Conservation (phyloP, 306 rosid species). For the Quercus parvula region DNA sequence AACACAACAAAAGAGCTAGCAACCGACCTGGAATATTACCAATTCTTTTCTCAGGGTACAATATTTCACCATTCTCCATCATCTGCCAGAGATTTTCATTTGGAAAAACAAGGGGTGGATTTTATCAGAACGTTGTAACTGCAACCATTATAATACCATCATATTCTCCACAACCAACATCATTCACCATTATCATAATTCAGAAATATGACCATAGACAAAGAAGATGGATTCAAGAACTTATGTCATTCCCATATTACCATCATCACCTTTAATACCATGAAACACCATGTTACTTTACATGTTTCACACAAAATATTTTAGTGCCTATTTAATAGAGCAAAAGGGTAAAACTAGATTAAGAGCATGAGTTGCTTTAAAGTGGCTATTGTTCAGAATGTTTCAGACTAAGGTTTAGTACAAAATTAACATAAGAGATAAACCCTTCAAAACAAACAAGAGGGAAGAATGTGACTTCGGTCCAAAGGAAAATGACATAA, state of each 20-base stretch:
- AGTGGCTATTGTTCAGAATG: background rate
- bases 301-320: background rate
- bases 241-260: background rate
- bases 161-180: background rate
- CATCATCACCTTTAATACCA: background rate
- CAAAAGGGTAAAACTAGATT: background rate
- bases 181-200: background rate
- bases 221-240: background rate
- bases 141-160: background rate
- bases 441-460: background rate
- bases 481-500: background rate
- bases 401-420: background rate
- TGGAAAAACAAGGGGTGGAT: background rate
- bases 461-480: background rate
- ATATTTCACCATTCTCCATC: constrained; percentile 46
- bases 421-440: background rate
- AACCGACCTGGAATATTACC: constrained; percentile 81
- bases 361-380: too few species aligned
- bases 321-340: background rate
- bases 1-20: constrained; percentile 21
- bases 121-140: background rate
- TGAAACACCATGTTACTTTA: background rate
- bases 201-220: background rate
- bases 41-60: constrained; percentile 56
- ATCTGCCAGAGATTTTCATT: constrained; percentile 54